Conservation (phyloP, 2,329 filamentous ascomycete species). For the Ophiosphaerella korrae region DNA sequence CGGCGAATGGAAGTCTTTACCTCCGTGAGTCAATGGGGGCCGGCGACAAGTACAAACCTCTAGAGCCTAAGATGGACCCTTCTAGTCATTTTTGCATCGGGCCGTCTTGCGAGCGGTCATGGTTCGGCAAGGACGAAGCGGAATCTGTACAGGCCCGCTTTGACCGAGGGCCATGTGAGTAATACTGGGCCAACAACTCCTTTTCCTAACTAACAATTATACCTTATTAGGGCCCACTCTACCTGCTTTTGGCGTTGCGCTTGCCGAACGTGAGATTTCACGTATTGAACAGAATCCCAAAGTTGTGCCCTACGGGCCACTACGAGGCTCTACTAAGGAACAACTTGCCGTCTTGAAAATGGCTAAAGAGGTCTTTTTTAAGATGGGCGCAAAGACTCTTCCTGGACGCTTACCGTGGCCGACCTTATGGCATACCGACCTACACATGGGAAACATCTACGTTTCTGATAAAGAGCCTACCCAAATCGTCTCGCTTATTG, state of each 20-base stretch:
- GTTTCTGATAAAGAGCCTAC: conserved; percentile 21
- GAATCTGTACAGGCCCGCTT: too few relatives aligned
- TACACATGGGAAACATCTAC: conserved; percentile 49
- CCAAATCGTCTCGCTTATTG: conserved; percentile 25
- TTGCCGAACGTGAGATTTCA: too few relatives aligned
- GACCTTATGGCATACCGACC: conserved; percentile 38
- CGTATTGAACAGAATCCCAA: too few relatives aligned
- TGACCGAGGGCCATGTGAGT: too few relatives aligned
- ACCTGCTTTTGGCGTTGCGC: too few relatives aligned
- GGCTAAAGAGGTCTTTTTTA: conserved; percentile 17
- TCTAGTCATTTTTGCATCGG: conserved; percentile 22
- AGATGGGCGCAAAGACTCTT: conserved; percentile 8
- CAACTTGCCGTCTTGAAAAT: conserved; percentile 9
- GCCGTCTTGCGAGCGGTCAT: conserved; percentile 4
- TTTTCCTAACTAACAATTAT: too few relatives aligned
- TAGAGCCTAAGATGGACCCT: conserved; percentile 11
- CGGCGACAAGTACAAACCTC: conserved; percentile 5
- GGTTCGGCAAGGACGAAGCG: too few relatives aligned
- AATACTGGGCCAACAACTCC: too few relatives aligned
- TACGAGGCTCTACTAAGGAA: too few relatives aligned
- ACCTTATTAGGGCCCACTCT: too few relatives aligned
- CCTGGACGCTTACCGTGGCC: conserved; percentile 6
- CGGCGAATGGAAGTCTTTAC: conserved; percentile 42
- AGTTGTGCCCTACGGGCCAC: too few relatives aligned
- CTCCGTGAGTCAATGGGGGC: conserved; percentile 18